Evolutionary conservation across 1,284 basidiomycete genomes (phyloP), one percentile per base, ranked within the genome.

Genomic region (Ganoderma sinense): DNA sequence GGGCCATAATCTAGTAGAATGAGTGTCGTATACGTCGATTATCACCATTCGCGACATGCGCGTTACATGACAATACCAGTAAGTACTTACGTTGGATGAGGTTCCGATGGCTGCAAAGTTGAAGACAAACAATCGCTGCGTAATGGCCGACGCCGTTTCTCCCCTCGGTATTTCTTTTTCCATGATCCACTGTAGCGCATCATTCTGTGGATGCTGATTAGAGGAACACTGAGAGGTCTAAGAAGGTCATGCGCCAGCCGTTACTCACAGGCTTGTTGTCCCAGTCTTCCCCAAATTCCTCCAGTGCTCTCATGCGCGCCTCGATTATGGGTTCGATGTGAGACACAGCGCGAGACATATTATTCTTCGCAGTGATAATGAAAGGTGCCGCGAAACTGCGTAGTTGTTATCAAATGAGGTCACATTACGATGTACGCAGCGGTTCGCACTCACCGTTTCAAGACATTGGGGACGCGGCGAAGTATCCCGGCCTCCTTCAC

Each of bases 151-250:
- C 73, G 58, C 75, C 81, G 70, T 73, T 77, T 43, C 80, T 78
- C 61, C 75, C 16, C 16, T 77, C 41, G 73, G 78, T 60, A 69
- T 71, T 11, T 80, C 80, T 14, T 77, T 78, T 18, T 82, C 82
- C 74, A 86, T 78, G n/a, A 87, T 74, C 84, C 84, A 85, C 33
- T 80, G 79, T 13, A 87, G 75, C 77, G 85, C 72, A 72, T 86
- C 84, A 60, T 81, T 80, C 83, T 85, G 64, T 5, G 11, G 26
- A 29, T 4, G 7, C 16, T 31, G 29, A 16, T 29, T 13, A 5
- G 40, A 26, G 4, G 4, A 31, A 29, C 2, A n/a, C n/a, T n/a
- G 51, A 5, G 29, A 13, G 10, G 20, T 16, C n/a, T 31, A 3
- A 29, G 20, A 3, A 29, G 20, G 31, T 41, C 4, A 18, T n/a